Percentiles rank a stretch among this genome's conserved stretches.
Conservation (phyloP, 306 rosid species). For the Lagenaria siceraria region DNA sequence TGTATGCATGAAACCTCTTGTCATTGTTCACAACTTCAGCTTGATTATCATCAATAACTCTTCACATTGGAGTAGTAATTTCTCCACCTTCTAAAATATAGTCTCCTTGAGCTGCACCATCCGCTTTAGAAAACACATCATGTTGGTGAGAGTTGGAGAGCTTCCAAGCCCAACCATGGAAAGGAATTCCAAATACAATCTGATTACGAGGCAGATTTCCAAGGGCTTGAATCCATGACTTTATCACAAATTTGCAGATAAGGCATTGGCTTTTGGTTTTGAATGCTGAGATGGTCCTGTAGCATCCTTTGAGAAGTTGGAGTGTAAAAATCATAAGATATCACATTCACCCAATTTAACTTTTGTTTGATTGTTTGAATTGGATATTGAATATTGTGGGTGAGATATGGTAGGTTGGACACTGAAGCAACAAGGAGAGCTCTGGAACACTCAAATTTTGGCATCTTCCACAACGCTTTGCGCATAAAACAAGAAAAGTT, state of each 20-base stretch:
- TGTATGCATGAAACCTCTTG: background rate
- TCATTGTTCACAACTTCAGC: background rate
- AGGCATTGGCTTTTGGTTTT: background rate
- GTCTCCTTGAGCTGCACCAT: background rate
- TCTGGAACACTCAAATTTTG: background rate
- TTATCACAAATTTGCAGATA: background rate
- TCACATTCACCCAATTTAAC: background rate
- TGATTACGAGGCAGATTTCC: background rate
- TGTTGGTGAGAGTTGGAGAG: no score
- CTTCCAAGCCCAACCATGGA: background rate
- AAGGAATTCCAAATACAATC: background rate
- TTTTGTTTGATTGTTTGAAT: background rate
- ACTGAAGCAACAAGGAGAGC: background rate
- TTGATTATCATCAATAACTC: background rate
- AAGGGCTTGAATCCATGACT: background rate
- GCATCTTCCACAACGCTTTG: background rate
- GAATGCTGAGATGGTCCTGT: background rate
- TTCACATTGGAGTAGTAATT: background rate
- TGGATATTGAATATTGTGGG: background rate
- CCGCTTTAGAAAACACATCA: background rate
- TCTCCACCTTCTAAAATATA: background rate
- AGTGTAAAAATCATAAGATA: background rate
- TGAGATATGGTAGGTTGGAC: background rate
- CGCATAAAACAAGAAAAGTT: fast-evolving
- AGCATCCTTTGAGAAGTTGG: background rate